Evolutionary conservation across 2,329 filamentous ascomycete species (phyloP), one percentile per base, ranked within the genome.

Genomic region (Colletotrichum sublineola): DNA sequence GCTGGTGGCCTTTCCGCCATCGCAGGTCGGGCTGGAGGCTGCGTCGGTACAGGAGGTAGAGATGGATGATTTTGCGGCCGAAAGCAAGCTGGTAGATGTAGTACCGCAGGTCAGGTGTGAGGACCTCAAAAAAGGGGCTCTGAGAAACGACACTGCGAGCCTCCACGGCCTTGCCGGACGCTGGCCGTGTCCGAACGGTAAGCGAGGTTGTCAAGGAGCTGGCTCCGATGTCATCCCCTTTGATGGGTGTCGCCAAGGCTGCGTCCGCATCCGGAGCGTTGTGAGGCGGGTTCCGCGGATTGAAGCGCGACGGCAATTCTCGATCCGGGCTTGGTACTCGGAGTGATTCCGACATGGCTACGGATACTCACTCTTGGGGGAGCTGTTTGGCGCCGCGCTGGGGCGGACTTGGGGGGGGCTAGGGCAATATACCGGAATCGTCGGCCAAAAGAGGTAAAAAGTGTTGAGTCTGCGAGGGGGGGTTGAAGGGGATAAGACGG

Each of bases 31-130:
- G 62, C 2, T 74, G 66, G 5, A 73, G 67, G 40, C 71, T 65
- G 33, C 73, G 71, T 9, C 67, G 63, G 60, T 74, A 73, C 36
- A 74, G 60, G 9, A 74, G 71, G 15, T 74, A 74, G 18, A 74
- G 65, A 9, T 74, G 73, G 1, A 74, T 48, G 33, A 71, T 69
- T 55, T 58, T 73, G 40, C 63, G 46, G 42, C 71, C 66, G 42
- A 73, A 74, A 2, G 73, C 73, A 12, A 71, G 53, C 50, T 70
- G 73, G 60, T 74, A 74, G 56, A 74, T 74, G 33, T 71, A 63
- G 36, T 73, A 74, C 40, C 73, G 71, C 18, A 74, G 29, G 57
- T 74, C 73, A 7, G 53, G 67, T 42, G 70, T 61, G 36, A 74
- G 67, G 46, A 73, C 61, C 44, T 73, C 63, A 42, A 74, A 74